Conservation (phyloP, 1,139 yeast genomes). For the Hansenula anomala region DNA sequence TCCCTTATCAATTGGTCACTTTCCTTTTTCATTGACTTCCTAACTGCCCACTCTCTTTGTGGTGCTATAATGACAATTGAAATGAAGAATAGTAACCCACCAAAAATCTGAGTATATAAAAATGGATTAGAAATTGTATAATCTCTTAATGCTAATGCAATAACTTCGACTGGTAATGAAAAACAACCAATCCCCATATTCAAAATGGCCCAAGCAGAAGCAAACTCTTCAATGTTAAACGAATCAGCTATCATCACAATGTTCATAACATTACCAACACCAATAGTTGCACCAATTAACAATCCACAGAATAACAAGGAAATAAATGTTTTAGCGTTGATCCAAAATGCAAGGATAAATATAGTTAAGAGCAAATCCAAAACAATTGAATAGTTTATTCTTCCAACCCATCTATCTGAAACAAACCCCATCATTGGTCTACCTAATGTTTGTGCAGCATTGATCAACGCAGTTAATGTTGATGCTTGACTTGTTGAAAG, state of each 20-base stretch:
- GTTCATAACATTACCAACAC: slow-evolving; percentile 61
- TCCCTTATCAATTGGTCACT: background rate
- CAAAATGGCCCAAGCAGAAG: slow-evolving; percentile 54
- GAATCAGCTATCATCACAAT: slow-evolving; percentile 56
- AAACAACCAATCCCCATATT: slow-evolving; percentile 37
- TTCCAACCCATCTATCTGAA: slow-evolving; percentile 51
- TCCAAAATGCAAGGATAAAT: slow-evolving; percentile 43
- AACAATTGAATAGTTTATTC: slow-evolving; percentile 44
- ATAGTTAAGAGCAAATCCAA: slow-evolving; percentile 23
- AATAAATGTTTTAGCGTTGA: slow-evolving; percentile 46
- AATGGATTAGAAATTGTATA: slow-evolving; percentile 36
- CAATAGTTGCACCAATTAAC: slow-evolving; percentile 50
- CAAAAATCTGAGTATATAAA: slow-evolving; percentile 53
- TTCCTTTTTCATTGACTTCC: background rate
- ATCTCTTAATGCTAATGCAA: slow-evolving; percentile 43
- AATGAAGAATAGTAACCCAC: slow-evolving; percentile 40
- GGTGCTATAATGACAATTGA: slow-evolving; percentile 3
- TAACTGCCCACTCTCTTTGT: slow-evolving; percentile 4
- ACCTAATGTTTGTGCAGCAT: slow-evolving; percentile 62
- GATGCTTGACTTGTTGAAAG: slow-evolving; percentile 52
- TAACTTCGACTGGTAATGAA: slow-evolving; percentile 40
- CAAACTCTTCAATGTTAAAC: slow-evolving; percentile 38
- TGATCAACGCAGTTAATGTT: slow-evolving; percentile 53
- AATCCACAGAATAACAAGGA: slow-evolving; percentile 49
- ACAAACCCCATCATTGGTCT: slow-evolving; percentile 57